Conservation (phyloP, 2,329 filamentous ascomycete genomes). For the Zymoseptoria tritici region DNA sequence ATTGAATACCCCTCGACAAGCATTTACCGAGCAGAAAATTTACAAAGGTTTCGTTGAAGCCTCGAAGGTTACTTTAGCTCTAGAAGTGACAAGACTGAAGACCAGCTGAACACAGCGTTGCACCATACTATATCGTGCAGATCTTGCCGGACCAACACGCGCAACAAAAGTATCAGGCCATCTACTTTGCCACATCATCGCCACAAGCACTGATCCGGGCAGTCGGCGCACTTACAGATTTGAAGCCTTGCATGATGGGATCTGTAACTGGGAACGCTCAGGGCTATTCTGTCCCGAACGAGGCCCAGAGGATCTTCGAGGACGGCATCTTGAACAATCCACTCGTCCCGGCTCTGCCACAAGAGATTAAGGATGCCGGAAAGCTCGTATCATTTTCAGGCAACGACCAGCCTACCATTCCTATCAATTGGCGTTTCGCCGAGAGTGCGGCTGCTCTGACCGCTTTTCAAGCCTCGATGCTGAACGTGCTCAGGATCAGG, state of each 20-base stretch:
- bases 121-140: too few species aligned
- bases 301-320: slow-evolving; percentile 25
- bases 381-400: slow-evolving; percentile 38
- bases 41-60: too few species aligned
- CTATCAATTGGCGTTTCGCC: slow-evolving; percentile 51
- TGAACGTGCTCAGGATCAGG: slow-evolving; percentile 13
- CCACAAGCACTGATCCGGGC: too few species aligned
- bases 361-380: slow-evolving; percentile 31
- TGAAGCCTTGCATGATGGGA: slow-evolving; percentile 3
- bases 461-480: slow-evolving; percentile 15
- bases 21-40: too few species aligned
- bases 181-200: too few species aligned
- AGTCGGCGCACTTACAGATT: not conserved
- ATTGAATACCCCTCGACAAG: not conserved
- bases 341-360: slow-evolving; percentile 34
- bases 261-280: slow-evolving; percentile 1
- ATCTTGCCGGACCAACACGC: too few species aligned
- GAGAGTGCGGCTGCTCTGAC: slow-evolving; percentile 40
- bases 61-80: too few species aligned
- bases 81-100: too few species aligned
- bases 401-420: slow-evolving; percentile 38
- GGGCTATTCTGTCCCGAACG: slow-evolving; percentile 14
- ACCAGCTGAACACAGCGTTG: too few species aligned
- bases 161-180: too few species aligned
- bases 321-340: slow-evolving; percentile 40